Evolutionary conservation across 2,329 filamentous ascomycete genomes (phyloP).

Genomic region (Coniochaeta ligniaria): DNA sequence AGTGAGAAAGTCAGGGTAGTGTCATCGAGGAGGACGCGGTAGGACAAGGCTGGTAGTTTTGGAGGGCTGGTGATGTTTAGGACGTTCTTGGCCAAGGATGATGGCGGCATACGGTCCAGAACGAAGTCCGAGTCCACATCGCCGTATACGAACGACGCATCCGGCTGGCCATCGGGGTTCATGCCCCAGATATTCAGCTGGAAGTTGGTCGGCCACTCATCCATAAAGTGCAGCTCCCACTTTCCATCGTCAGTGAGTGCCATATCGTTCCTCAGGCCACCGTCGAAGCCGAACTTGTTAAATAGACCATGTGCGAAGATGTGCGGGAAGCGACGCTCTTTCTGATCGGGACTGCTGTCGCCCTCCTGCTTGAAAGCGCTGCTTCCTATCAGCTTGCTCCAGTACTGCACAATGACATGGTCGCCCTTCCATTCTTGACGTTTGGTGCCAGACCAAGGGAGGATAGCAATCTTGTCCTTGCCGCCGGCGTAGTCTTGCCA

Average conservation of each 20-base stretch:
- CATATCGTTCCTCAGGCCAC: slow-evolving; percentile 47
- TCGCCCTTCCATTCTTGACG: slow-evolving; percentile 53
- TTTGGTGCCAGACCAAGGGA: slow-evolving; percentile 51
- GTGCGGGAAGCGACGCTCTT: slow-evolving; percentile 50
- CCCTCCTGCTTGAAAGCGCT: slow-evolving; percentile 54
- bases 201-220: slow-evolving; percentile 54
- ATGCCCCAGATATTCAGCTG: slow-evolving; percentile 63
- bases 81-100: slow-evolving; percentile 43
- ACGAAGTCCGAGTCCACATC: slow-evolving; percentile 55
- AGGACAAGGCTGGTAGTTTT: slow-evolving; percentile 46
- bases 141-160: slow-evolving; percentile 51
- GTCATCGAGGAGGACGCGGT: slow-evolving; percentile 48
- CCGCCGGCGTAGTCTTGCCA: slow-evolving; percentile 50
- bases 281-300: slow-evolving; percentile 58
- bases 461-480: slow-evolving; percentile 36
- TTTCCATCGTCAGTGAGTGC: slow-evolving; percentile 35
- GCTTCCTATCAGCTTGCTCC: slow-evolving; percentile 49
- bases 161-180: slow-evolving; percentile 54
- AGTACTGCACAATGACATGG: slow-evolving; percentile 58
- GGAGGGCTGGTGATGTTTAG: slow-evolving; percentile 53
- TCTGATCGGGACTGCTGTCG: slow-evolving; percentile 32
- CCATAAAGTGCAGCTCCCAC: slow-evolving; percentile 55
- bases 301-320: slow-evolving; percentile 55
- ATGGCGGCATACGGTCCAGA: slow-evolving; percentile 54
- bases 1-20: slow-evolving; percentile 42